phyloP scores from a whole-genome alignment of 2,329 filamentous ascomycete genomes.

The Laburnicola sp. region DNA sequence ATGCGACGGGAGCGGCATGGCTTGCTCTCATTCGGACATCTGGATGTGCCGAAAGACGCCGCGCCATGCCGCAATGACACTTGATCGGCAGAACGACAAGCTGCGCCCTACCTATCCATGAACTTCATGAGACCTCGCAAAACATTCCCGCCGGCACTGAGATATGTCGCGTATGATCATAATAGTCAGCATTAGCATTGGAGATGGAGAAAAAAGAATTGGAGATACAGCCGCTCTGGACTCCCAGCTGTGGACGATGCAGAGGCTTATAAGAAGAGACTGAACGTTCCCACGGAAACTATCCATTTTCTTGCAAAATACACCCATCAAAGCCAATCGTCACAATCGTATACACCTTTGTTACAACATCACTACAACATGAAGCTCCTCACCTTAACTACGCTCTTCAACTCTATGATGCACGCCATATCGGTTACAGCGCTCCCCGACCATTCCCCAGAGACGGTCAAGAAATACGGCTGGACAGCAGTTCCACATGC shows the following conservation, averaged over 20 bases:
- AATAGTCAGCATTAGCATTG: not conserved
- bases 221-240: not conserved
- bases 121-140: not conserved
- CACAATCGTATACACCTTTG: not conserved
- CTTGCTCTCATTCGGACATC: not conserved
- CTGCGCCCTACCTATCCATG: not conserved
- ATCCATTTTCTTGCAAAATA: not conserved
- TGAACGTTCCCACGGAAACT: not conserved
- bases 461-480: constrained; percentile 17
- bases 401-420: not conserved
- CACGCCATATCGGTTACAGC: no score
- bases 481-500: constrained; percentile 36
- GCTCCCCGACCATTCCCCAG: not conserved
- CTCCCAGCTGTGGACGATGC: not conserved
- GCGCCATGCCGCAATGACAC: not conserved
- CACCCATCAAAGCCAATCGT: not conserved
- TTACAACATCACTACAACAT: not conserved
- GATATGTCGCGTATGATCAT: not conserved
- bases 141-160: not conserved
- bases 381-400: not conserved
- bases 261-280: not conserved
- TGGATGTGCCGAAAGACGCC: not conserved
- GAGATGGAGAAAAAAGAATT: not conserved
- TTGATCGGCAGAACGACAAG: not conserved
- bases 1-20: no score